Base-by-base conservation (phyloP, 805 yeast genomes). In the Myxozyma lipomycoides region DNA sequence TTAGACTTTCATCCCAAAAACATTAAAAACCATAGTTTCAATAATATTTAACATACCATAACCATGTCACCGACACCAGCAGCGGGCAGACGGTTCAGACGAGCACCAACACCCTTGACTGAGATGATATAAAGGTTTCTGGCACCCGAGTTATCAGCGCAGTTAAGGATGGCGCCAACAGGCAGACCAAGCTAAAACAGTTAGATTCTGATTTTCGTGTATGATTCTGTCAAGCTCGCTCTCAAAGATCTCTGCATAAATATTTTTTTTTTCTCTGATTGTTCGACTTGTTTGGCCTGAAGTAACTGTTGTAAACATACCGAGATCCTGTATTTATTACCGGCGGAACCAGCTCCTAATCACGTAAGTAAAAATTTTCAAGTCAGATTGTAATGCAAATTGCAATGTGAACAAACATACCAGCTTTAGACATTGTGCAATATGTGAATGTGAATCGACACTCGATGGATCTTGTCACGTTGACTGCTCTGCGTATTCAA, bases 141-240 rank as follows among this genome's bases (percentile, higher is more conserved):
- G 72, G 98, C 99, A 83, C 99, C 99, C 70, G 95, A 81, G 96
- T 93, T 93, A 78, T 93, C 99, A 78, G 95, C 90, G 82, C 99
- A 93, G 90, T 95, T 95, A 81, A 93, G 84, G 77, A 93, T 88
- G 78, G 99, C 99, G 78, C 98, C 98, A 69, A 82, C 84, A 80
- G 99, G 99, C 75, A 93, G 86, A 84, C 95, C 99, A 80, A 93
- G 88, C 93, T 87, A 71, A 4, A 42, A 18, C 19, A 26, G 25
- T 48, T 28, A 40, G 43, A 36, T 40, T 9, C 32, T 28, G 7
- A 28, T 28, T 28, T 28, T 28, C 32, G 12, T 28, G 12, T n/a
- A n/a, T n/a, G n/a, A n/a, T n/a, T n/a, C n/a, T n/a, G n/a, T n/a
- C n/a, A n/a, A n/a, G n/a, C n/a, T n/a, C n/a, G n/a, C n/a, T n/a